Conservation (phyloP, 2,329 filamentous ascomycete genomes). For the Setomelanomma holmii region DNA sequence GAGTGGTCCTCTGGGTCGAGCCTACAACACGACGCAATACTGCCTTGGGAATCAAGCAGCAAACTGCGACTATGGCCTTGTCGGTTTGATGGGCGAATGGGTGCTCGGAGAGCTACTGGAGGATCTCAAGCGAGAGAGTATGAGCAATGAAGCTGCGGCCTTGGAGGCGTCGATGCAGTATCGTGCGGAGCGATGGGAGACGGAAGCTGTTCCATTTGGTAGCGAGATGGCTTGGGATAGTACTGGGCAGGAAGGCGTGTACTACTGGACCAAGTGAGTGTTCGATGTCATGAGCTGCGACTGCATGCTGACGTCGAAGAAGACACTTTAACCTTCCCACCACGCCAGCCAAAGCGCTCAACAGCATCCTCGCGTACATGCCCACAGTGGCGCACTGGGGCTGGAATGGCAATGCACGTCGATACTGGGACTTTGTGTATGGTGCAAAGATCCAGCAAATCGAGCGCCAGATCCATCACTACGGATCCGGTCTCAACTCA, state of each 20-base stretch:
- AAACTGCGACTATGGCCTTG: slow-evolving; percentile 51
- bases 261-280: slow-evolving; percentile 60
- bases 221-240: slow-evolving; percentile 70
- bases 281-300: not conserved
- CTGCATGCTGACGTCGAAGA: not conserved
- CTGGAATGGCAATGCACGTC: slow-evolving; percentile 67
- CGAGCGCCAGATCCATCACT: slow-evolving; percentile 65
- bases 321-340: slow-evolving; percentile 58
- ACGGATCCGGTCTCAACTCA: slow-evolving; percentile 65
- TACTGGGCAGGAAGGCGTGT: slow-evolving; percentile 68
- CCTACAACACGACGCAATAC: slow-evolving; percentile 58
- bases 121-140: slow-evolving; percentile 59
- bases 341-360: slow-evolving; percentile 61
- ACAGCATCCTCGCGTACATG: slow-evolving; percentile 64
- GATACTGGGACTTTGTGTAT: slow-evolving; percentile 67
- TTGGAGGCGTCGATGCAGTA: slow-evolving; percentile 58
- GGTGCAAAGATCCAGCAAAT: slow-evolving; percentile 52
- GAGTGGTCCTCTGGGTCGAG: slow-evolving; percentile 58
- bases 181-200: slow-evolving; percentile 60
- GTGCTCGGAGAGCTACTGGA: slow-evolving; percentile 62
- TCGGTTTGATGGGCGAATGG: slow-evolving; percentile 67
- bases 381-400: slow-evolving; percentile 67
- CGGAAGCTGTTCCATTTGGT: slow-evolving; percentile 61
- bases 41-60: slow-evolving; percentile 46
- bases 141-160: slow-evolving; percentile 47